These are phyloP conservation scores for Agrostemma githago DNA, from an alignment of 148 eudicot species.

Conservation along the genomic window DNA sequence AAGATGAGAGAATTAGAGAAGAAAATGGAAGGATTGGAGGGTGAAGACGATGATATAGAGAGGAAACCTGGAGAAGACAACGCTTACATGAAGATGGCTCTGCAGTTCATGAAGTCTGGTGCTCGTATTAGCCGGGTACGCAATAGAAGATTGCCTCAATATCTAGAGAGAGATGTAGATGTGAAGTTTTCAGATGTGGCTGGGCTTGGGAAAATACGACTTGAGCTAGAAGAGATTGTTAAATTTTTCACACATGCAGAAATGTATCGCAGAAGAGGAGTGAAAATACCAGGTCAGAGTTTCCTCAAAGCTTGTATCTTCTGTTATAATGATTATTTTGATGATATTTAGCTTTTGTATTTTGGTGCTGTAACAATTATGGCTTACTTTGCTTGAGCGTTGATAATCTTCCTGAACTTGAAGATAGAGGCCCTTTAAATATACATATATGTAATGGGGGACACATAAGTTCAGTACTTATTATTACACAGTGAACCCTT, in stretches of 20 bases:
- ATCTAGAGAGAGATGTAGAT: constrained; percentile 70
- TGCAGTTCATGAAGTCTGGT: constrained; percentile 85
- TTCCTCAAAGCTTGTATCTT: constrained; percentile 9
- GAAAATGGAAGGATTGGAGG: constrained; percentile 54
- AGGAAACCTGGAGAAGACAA: constrained; percentile 50
- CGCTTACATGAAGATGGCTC: constrained; percentile 73
- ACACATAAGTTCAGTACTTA: background rate
- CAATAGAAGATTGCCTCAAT: constrained; percentile 58
- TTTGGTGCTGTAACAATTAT: background rate
- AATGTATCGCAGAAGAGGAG: constrained; percentile 87
- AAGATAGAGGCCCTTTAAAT: background rate
- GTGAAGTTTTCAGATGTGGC: constrained; percentile 98
- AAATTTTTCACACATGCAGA: constrained; percentile 93
- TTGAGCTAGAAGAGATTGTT: constrained; percentile 95
- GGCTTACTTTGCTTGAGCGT: background rate
- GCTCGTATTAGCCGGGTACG: constrained; percentile 77
- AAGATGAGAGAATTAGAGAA: constrained; percentile 80
- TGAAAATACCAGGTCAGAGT: constrained; percentile 76
- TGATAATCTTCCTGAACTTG: background rate
- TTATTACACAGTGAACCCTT: background rate
- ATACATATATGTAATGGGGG: background rate
- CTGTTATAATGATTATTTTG: constrained; percentile 6
- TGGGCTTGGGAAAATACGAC: constrained; percentile 88
- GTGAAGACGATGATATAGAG: constrained; percentile 55
- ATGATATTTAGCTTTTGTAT: background rate